A percentile compares a stretch with the other conserved stretches of the same genome.
Evolutionary conservation across 805 yeast genomes (phyloP).

Genomic region (Metschnikowia aberdeeniae): DNA sequence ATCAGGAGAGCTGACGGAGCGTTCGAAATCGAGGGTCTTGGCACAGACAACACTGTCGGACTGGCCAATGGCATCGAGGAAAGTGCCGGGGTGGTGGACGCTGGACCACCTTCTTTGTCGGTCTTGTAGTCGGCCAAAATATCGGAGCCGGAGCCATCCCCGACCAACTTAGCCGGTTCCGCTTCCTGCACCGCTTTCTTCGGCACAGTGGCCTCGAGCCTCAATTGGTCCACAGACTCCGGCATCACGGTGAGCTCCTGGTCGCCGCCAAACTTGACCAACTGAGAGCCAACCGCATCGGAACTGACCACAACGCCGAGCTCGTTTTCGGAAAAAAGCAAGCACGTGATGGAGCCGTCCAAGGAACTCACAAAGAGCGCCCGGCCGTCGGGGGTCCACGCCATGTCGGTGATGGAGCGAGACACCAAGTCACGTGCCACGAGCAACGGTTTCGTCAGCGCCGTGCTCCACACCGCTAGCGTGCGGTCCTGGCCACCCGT

Average conservation of each 20-base stretch:
- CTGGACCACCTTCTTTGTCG: too few species aligned
- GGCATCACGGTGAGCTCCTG: constrained; percentile 81
- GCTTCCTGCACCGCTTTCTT: too few species aligned
- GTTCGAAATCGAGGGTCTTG: background rate
- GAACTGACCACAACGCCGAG: constrained; percentile 65
- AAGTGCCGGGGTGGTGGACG: too few species aligned
- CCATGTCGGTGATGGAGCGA: constrained; percentile 80
- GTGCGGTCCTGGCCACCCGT: constrained; percentile 94
- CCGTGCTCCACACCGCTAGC: constrained; percentile 84
- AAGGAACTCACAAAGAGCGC: constrained; percentile 71
- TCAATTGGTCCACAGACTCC: constrained; percentile 76
- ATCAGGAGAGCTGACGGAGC: background rate
- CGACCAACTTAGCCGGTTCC: too few species aligned
- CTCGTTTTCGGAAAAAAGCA: constrained; percentile 60
- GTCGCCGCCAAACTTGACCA: constrained; percentile 84
- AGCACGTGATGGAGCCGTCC: constrained; percentile 75
- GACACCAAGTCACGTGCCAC: constrained; percentile 72
- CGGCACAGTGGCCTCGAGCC: constrained; percentile 25
- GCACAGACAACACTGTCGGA: background rate
- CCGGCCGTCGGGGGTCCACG: constrained; percentile 84
- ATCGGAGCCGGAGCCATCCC: background rate
- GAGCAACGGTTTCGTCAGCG: constrained; percentile 68
- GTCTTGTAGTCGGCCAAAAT: background rate
- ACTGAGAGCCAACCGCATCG: constrained; percentile 57
- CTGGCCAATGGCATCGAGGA: too few species aligned